Conservation (phyloP, 768 basidiomycete species). For the Amanita muscaria region DNA sequence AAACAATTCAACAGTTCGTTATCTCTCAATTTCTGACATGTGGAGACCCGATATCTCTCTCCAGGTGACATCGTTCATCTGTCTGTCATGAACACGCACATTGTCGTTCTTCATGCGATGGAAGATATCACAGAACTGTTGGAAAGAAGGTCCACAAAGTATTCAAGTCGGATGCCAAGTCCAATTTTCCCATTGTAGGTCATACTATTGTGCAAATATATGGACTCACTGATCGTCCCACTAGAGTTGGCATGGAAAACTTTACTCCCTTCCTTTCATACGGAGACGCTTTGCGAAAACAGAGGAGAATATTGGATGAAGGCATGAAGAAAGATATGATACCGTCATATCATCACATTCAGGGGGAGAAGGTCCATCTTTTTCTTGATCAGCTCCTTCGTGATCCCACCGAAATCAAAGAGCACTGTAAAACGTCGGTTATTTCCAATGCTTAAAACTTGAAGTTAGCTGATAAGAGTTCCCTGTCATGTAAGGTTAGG, state of each 20-base stretch:
- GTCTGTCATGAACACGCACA: not conserved
- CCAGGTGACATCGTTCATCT: slow-evolving; percentile 6
- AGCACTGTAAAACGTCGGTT: not conserved
- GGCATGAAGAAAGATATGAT: not conserved
- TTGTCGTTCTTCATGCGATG: slow-evolving; percentile 7
- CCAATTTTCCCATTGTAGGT: slow-evolving; percentile 15
- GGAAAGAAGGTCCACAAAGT: slow-evolving; percentile 9
- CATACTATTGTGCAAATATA: not conserved
- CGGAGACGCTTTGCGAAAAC: slow-evolving; percentile 1
- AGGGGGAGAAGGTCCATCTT: not conserved
- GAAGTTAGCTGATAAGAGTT: no score
- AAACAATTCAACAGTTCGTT: not conserved
- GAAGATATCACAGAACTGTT: slow-evolving; percentile 8
- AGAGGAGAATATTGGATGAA: not conserved
- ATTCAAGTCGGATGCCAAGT: slow-evolving; percentile 17
- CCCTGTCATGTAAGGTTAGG: not conserved
- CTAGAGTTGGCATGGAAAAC: not conserved
- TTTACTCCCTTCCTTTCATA: not conserved
- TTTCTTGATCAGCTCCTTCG: not conserved
- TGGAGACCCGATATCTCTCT: no score
- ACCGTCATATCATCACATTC: not conserved
- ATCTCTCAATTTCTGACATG: no score
- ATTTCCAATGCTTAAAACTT: not conserved
- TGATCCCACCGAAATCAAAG: not conserved
- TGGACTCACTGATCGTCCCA: not conserved